These are phyloP conservation scores for Ustilago trichophora DNA, from an alignment of 1,284 basidiomycete genomes.

Conservation along the genomic window DNA sequence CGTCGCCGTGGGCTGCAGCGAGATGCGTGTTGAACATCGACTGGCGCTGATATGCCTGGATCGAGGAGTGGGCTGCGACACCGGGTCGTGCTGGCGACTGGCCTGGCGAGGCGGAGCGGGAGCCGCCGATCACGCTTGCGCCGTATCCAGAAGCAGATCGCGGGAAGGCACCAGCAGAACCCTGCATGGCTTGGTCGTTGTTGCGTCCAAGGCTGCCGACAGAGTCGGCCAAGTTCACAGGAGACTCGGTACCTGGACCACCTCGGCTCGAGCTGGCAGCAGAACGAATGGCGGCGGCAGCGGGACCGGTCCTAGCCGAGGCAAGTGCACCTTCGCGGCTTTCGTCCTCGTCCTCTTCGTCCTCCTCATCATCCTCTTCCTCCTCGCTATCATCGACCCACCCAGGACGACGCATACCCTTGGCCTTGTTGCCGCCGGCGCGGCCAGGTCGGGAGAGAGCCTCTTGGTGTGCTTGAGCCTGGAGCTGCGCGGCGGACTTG, in stretches of 20 bases:
- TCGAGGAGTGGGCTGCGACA: slow-evolving; percentile 28
- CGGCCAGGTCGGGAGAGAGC: slow-evolving; percentile 53
- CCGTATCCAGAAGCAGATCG: slow-evolving; percentile 32
- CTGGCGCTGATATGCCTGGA: slow-evolving; percentile 44
- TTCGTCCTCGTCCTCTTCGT: slow-evolving; percentile 62
- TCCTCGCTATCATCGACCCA: slow-evolving; percentile 56
- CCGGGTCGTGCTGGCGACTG: slow-evolving; percentile 26
- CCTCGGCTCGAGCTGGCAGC: slow-evolving; percentile 28
- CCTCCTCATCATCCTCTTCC: slow-evolving; percentile 55
- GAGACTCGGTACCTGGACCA: slow-evolving; percentile 24
- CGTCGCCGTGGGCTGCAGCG: slow-evolving; percentile 47
- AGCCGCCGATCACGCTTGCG: slow-evolving; percentile 12
- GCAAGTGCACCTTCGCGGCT: slow-evolving; percentile 9
- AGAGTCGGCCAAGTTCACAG: slow-evolving; percentile 30
- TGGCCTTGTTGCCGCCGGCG: slow-evolving; percentile 37
- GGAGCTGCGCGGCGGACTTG: slow-evolving; percentile 57
- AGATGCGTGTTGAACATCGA: slow-evolving; percentile 57
- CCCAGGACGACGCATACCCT: slow-evolving; percentile 33
- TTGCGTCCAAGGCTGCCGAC: slow-evolving; percentile 30
- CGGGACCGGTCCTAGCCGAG: neutral
- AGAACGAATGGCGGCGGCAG: slow-evolving; percentile 10
- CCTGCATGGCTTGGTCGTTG: slow-evolving; percentile 12
- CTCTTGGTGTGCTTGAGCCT: slow-evolving; percentile 57
- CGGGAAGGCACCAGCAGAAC: slow-evolving; percentile 12
- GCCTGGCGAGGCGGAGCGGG: slow-evolving; percentile 33